A percentile compares a stretch with the other conserved stretches of the same genome.
These are phyloP conservation scores for Glycyrrhiza uralensis DNA, from an alignment of 306 rosid species.

Conservation along the genomic window DNA sequence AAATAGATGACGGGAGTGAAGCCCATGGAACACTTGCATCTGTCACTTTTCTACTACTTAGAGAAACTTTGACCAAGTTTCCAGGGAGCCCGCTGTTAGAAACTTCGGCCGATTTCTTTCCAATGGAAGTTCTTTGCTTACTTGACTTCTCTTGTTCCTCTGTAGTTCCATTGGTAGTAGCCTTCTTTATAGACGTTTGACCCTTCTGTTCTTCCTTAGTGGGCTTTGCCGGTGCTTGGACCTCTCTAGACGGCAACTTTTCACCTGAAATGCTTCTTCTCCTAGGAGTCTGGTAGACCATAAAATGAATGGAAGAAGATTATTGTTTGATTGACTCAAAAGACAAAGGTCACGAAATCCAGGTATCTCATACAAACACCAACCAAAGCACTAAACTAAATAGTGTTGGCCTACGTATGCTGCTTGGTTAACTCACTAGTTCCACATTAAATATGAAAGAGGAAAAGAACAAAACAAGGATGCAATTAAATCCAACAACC, in stretches of 20 bases:
- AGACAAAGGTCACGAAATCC: not conserved
- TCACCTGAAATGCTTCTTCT: constrained; percentile 64
- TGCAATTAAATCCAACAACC: not conserved
- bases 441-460: not conserved
- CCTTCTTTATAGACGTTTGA: constrained; percentile 58
- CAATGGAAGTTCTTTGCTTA: constrained; percentile 54
- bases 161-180: constrained; percentile 44
- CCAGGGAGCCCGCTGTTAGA: constrained; percentile 57
- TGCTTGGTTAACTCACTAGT: no score
- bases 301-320: not conserved
- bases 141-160: constrained; percentile 56
- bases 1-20: constrained; percentile 79
- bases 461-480: not conserved
- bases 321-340: constrained; percentile 17
- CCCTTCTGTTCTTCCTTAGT: constrained; percentile 61
- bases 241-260: constrained; percentile 60
- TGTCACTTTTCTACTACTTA: constrained; percentile 59
- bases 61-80: constrained; percentile 71
- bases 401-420: no score
- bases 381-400: not conserved
- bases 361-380: not conserved
- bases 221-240: constrained; percentile 42
- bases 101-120: constrained; percentile 67
- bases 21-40: constrained; percentile 84
- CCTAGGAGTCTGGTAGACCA: constrained; percentile 65